A percentile compares a stretch with the other conserved stretches of the same genome.
These are phyloP conservation scores for Canavalia gladiata DNA, from an alignment of 306 rosid species.

Conservation along the genomic window DNA sequence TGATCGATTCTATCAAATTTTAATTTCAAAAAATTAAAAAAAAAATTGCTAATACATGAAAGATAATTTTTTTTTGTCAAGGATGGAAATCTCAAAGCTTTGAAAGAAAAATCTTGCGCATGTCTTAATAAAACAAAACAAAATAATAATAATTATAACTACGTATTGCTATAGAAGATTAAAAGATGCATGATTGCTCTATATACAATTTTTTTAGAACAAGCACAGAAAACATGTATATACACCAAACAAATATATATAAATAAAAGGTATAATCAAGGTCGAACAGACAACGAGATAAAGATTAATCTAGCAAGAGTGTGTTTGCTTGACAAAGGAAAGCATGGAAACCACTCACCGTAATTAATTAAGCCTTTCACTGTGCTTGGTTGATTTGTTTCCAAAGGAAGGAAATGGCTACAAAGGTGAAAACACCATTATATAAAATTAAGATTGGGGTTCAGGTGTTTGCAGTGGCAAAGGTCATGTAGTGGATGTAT, in stretches of 20 bases:
- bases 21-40: background rate
- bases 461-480: background rate
- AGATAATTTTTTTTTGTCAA: too few relatives aligned
- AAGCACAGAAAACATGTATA: background rate
- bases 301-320: constrained; percentile 47
- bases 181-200: too few relatives aligned
- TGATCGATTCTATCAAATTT: background rate
- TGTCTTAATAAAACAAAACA: too few relatives aligned
- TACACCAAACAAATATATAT: background rate
- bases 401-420: too few relatives aligned
- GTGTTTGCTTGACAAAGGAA: constrained; percentile 56
- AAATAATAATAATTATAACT: too few relatives aligned
- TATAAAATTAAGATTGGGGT: too few relatives aligned
- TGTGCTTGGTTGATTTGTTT: background rate
- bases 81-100: too few relatives aligned
- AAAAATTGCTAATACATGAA: background rate
- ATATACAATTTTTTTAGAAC: too few relatives aligned
- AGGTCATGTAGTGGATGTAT: background rate
- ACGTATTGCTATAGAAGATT: too few relatives aligned
- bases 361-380: too few relatives aligned
- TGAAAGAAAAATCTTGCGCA: too few relatives aligned
- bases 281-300: constrained; percentile 68
- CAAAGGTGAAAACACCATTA: too few relatives aligned
- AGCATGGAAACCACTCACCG: constrained; percentile 57
- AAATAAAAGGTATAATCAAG: constrained; percentile 27